Evolutionary conservation across 306 rosid genomes (phyloP).

Genomic region (Acacia acuminata): DNA sequence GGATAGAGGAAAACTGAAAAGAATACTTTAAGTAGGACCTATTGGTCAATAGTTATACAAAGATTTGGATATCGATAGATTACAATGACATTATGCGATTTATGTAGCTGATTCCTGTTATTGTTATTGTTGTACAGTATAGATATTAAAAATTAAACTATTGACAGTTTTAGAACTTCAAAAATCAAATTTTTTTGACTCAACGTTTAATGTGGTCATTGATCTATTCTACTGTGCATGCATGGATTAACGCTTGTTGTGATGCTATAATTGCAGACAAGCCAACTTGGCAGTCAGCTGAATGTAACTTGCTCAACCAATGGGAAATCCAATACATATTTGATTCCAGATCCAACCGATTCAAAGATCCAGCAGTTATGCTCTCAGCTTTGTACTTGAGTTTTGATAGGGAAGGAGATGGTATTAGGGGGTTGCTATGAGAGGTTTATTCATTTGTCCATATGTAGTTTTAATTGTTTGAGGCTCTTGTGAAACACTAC

Average conservation of each 20-base stretch:
- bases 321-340: conserved; percentile 55
- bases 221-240: not conserved
- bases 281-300: conserved; percentile 70
- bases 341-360: conserved; percentile 45
- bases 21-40: too few species aligned
- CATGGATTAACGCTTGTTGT: conserved; percentile 13
- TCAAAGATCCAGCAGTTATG: conserved; percentile 81
- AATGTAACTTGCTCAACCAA: conserved; percentile 79
- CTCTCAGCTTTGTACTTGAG: conserved; percentile 69
- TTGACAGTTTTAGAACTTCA: not conserved
- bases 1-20: too few species aligned
- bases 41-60: too few species aligned
- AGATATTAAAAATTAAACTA: not conserved
- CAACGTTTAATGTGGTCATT: not conserved
- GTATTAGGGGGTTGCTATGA: conserved; percentile 3
- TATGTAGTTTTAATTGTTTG: conserved; percentile 1
- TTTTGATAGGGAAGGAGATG: conserved; percentile 18
- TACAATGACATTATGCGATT: too few species aligned
- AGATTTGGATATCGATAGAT: too few species aligned
- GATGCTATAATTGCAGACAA: conserved; percentile 57
- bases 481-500: conserved; percentile 22
- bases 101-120: too few species aligned
- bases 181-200: not conserved
- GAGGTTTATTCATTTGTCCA: conserved; percentile 32
- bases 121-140: too few species aligned